Percentiles rank a stretch among this genome's conserved stretches.
Evolutionary conservation across 225 moss, liverwort and hornwort species (phyloP).

Genomic region (Thuidium tamariscinum): DNA sequence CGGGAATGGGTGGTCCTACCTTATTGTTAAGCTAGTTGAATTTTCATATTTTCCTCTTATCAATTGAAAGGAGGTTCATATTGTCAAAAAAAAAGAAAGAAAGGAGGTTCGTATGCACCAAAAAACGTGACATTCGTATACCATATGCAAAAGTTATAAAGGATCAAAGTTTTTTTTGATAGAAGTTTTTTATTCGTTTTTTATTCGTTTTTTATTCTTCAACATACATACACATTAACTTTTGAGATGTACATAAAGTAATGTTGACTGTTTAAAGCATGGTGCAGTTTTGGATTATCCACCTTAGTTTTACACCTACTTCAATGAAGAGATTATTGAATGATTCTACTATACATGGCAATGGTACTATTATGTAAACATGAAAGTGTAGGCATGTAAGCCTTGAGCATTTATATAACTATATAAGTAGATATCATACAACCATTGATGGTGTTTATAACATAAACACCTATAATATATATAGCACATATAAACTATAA

Average conservation of each 20-base stretch:
- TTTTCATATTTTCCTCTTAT: neutral
- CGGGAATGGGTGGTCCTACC: too few species aligned
- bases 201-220: neutral
- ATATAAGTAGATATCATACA: too few species aligned
- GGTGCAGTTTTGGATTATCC: neutral
- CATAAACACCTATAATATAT: too few species aligned
- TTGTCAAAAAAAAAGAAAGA: too few species aligned
- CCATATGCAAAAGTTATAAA: accelerated
- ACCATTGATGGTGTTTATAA: too few species aligned
- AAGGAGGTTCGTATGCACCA: neutral
- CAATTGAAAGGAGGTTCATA: neutral
- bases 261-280: neutral
- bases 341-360: neutral
- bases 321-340: neutral
- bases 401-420: too few species aligned
- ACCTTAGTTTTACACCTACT: neutral
- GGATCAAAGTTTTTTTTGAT: neutral
- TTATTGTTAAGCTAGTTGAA: neutral
- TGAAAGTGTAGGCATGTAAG: too few species aligned
- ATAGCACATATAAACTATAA: too few species aligned
- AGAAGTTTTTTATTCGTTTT: neutral
- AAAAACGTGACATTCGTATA: neutral
- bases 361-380: too few species aligned
- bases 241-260: neutral
- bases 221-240: neutral